Percentiles rank a stretch among this genome's conserved stretches.
These are phyloP conservation scores for Plasmodium gallinaceum DNA, from an alignment of 169 alveolate species.

Conservation along the genomic window DNA sequence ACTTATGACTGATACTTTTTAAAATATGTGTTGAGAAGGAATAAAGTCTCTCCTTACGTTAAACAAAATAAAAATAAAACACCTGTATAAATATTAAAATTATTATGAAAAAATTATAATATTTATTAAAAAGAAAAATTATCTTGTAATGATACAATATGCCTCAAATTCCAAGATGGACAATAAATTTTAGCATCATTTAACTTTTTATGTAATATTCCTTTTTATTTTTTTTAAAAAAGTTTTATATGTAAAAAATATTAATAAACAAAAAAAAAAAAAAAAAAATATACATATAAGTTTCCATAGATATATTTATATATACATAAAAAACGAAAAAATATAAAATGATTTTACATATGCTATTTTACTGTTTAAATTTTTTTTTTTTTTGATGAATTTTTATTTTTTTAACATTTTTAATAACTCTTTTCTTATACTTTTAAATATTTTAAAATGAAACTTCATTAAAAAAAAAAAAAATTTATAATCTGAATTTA, in stretches of 20 bases:
- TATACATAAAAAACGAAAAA: background rate
- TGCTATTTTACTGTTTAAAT: background rate
- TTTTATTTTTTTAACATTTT: background rate
- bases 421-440: background rate
- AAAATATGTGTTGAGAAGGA: too few relatives aligned
- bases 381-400: background rate
- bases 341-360: background rate
- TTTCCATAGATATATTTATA: background rate
- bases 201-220: background rate
- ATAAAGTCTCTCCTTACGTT: too few relatives aligned
- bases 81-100: too few relatives aligned
- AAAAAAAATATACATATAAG: background rate
- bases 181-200: constrained; percentile 5
- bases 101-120: too few relatives aligned
- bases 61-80: too few relatives aligned
- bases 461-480: background rate
- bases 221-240: background rate
- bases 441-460: background rate
- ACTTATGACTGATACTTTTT: too few relatives aligned
- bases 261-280: background rate
- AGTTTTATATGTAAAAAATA: background rate
- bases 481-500: background rate
- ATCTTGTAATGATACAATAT: background rate
- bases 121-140: too few relatives aligned
- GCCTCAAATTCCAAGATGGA: constrained; percentile 5